Evolutionary conservation across 2,329 filamentous ascomycete species (phyloP), one percentile per base, ranked within the genome.

Genomic region (Sporothrix pseudoabietina): DNA sequence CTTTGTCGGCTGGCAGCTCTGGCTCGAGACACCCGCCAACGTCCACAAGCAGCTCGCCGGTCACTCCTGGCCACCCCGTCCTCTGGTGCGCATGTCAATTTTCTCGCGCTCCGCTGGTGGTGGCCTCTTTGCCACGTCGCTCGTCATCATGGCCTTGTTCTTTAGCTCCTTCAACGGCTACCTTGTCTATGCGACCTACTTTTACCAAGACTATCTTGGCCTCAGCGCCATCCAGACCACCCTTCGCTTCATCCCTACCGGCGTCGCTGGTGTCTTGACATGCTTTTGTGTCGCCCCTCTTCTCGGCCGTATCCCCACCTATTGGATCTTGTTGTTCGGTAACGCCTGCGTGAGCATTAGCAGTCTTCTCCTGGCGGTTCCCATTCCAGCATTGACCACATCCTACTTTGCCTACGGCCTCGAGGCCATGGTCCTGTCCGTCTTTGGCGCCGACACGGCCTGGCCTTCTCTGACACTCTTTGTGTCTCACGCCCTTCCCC

Each of bases 81-180:
- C 90, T 0, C 82, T 92, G n/a, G 88, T 93, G 82, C 91, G 90
- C 77, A 82, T 91, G 8, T 89, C 87, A 30, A 84, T 91, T 52
- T 92, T 92, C 80, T 39, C 82, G 82, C 55, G 69, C 57, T 49
- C 90, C 87, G 72, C 41, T 4, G 78, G 79, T 16, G 44, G 69
- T 2, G 54, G 81, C 5, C 85, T 84, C 7, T 91, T 92, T 78
- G 87, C 85, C 47, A 87, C 88, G 7, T 89, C 89, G 19, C 89
- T 92, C 83, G 78, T 86, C 44, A 88, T 91, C 76, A 91, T 92
- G 86, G 84, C 84, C 0, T 79, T 92, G 1, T 92, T 92, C 81
- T 92, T 90, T 77, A 86, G 87, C 22, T 83, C 85, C 1, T 93
- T 92, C 82, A 92, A 91, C 81, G 90, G 90, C 79, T 91, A 86